Evolutionary conservation across 1,139 yeast species (phyloP).

Genomic region (Pichia sp.): DNA sequence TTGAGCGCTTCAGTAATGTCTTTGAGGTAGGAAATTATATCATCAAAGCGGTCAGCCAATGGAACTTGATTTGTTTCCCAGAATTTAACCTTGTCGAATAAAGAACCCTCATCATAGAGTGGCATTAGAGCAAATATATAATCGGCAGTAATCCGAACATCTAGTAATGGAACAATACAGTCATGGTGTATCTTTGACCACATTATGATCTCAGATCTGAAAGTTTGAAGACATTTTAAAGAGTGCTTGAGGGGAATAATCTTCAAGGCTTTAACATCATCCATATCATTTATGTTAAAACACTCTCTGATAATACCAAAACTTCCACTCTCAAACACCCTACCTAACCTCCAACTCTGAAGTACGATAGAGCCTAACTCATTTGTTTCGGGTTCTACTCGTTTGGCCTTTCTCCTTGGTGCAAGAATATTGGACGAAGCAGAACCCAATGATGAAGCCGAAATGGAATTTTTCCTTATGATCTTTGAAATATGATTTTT

Average conservation of each 20-base stretch:
- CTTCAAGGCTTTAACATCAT: constrained; percentile 62
- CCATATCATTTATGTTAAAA: constrained; percentile 24
- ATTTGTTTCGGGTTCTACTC: constrained; percentile 36
- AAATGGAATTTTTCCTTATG: constrained; percentile 25
- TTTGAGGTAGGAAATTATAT: constrained; percentile 36
- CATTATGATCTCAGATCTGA: constrained; percentile 64
- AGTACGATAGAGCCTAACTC: constrained; percentile 60
- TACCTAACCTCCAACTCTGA: constrained; percentile 57
- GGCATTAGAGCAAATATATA: constrained; percentile 72
- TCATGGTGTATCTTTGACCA: constrained; percentile 71
- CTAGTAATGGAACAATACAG: constrained; percentile 58
- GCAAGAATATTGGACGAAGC: constrained; percentile 4
- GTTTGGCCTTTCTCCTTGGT: constrained; percentile 3
- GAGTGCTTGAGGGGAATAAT: constrained; percentile 54
- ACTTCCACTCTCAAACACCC: constrained; percentile 85
- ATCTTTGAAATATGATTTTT: constrained; percentile 32
- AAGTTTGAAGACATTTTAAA: constrained; percentile 43
- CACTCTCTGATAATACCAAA: constrained; percentile 83
- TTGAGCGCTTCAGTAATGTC: constrained; percentile 61
- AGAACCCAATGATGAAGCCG: constrained; percentile 13
- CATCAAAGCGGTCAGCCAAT: constrained; percentile 31
- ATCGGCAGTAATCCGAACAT: constrained; percentile 56
- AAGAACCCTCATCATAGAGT: constrained; percentile 72
- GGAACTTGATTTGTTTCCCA: constrained; percentile 47
- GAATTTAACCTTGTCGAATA: constrained; percentile 67